phyloP scores from a whole-genome alignment of 2,329 filamentous ascomycete genomes.

The Stachybotrys chlorohalonatus region DNA sequence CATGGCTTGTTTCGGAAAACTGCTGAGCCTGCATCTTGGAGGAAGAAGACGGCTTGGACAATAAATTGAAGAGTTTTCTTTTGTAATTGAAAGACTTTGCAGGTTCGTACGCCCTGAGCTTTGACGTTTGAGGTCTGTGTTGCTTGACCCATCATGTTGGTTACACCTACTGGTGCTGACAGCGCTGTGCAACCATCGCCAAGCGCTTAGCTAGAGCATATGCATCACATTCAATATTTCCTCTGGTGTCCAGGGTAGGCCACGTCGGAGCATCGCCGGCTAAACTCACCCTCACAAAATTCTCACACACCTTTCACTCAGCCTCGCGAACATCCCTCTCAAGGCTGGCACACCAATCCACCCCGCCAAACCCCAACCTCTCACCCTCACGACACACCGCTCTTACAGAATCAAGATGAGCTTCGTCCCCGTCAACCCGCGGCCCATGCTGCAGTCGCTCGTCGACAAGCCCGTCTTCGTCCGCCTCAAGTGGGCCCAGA shows the following conservation, averaged over 20 bases:
- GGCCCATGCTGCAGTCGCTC: slow-evolving; percentile 88
- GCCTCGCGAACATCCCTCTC: not conserved
- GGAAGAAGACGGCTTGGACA: no score
- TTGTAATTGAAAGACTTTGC: no score
- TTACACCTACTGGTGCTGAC: no score
- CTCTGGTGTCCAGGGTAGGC: not conserved
- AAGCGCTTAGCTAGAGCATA: no score
- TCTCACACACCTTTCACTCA: not conserved
- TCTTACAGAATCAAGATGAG: slow-evolving; percentile 18
- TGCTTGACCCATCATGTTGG: no score
- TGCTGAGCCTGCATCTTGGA: no score
- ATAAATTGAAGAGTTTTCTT: no score
- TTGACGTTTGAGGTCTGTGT: no score
- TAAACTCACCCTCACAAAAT: not conserved
- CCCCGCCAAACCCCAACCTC: not conserved
- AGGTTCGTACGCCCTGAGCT: no score
- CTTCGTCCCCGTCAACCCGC: slow-evolving; percentile 92
- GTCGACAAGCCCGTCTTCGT: slow-evolving; percentile 88
- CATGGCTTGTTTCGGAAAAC: no score
- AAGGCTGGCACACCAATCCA: not conserved
- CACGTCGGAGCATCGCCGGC: not conserved
- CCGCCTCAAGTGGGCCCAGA: slow-evolving; percentile 95
- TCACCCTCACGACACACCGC: not conserved
- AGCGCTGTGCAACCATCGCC: no score
- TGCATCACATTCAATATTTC: not conserved